Percentiles rank a stretch among this genome's conserved stretches.
phyloP scores from a whole-genome alignment of 306 rosid genomes.

The Quercus parvula region DNA sequence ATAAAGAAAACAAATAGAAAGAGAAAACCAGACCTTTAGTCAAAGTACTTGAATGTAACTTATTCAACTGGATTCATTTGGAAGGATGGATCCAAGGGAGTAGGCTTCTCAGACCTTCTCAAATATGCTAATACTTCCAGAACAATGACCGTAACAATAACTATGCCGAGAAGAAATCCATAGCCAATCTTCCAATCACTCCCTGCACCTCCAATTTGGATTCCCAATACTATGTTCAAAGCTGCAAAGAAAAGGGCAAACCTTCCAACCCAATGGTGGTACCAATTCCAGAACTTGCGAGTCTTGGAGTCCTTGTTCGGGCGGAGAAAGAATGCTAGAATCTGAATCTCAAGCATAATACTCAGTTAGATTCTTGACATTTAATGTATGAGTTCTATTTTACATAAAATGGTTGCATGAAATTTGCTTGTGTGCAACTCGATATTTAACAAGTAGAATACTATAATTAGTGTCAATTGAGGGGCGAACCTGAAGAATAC shows the following conservation, averaged over 20 bases:
- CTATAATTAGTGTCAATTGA: not conserved
- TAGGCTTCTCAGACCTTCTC: conserved; percentile 53
- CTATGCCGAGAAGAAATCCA: conserved; percentile 67
- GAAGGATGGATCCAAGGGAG: conserved; percentile 51
- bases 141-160: conserved; percentile 58
- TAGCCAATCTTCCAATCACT: conserved; percentile 79
- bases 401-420: not conserved
- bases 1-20: not conserved
- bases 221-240: conserved; percentile 82
- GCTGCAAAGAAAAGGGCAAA: conserved; percentile 84
- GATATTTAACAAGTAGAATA: not conserved
- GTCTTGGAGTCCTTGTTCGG: conserved; percentile 70
- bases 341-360: conserved; percentile 40
- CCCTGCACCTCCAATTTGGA: conserved; percentile 75
- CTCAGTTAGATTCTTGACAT: conserved; percentile 18
- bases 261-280: conserved; percentile 92
- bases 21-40: conserved; percentile 25
- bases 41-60: conserved; percentile 18
- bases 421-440: too few relatives aligned
- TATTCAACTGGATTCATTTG: conserved; percentile 48
- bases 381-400: not conserved
- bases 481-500: conserved; percentile 84
- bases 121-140: conserved; percentile 69
- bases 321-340: conserved; percentile 74
- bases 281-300: conserved; percentile 83